Evolutionary conservation across 345 rosid genomes (phyloP).

Genomic region (Boechera divaricarpa): DNA sequence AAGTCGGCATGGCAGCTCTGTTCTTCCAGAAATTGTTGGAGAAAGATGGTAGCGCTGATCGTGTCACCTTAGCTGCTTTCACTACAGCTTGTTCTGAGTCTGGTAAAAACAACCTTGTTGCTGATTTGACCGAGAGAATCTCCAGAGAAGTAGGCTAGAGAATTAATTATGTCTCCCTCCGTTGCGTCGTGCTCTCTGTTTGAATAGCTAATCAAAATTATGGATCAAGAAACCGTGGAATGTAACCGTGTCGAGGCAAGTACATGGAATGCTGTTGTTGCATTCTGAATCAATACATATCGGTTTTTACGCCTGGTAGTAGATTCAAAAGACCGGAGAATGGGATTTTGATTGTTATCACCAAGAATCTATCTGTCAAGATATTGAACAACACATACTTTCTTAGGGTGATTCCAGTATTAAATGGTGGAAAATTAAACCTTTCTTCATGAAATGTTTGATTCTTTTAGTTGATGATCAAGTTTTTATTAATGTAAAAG

Average conservation of each 20-base stretch:
- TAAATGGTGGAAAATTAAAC: neutral
- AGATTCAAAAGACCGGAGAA: neutral
- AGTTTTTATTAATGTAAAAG: conserved; percentile 11
- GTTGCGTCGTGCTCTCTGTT: conserved; percentile 23
- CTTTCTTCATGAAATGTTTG: conserved; percentile 6
- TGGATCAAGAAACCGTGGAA: conserved; percentile 12
- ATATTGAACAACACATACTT: conserved; percentile 7
- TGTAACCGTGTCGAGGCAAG: conserved; percentile 5
- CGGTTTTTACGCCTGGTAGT: neutral
- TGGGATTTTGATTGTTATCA: neutral
- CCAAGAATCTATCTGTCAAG: neutral
- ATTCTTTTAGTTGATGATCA: neutral
- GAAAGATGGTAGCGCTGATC: conserved; percentile 61
- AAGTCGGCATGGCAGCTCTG: conserved; percentile 79
- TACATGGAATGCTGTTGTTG: conserved; percentile 3
- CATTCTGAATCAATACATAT: neutral
- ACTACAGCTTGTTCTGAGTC: conserved; percentile 76
- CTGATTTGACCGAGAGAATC: conserved; percentile 68
- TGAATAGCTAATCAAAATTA: neutral
- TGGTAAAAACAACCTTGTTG: conserved; percentile 71
- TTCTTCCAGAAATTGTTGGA: conserved; percentile 72
- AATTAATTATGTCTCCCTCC: neutral
- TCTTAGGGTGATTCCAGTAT: too few species aligned
- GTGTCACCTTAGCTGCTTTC: conserved; percentile 72
- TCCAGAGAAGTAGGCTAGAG: conserved; percentile 61